Evolutionary conservation across 2,329 filamentous ascomycete genomes (phyloP).

Genomic region (Penicillium sp.): DNA sequence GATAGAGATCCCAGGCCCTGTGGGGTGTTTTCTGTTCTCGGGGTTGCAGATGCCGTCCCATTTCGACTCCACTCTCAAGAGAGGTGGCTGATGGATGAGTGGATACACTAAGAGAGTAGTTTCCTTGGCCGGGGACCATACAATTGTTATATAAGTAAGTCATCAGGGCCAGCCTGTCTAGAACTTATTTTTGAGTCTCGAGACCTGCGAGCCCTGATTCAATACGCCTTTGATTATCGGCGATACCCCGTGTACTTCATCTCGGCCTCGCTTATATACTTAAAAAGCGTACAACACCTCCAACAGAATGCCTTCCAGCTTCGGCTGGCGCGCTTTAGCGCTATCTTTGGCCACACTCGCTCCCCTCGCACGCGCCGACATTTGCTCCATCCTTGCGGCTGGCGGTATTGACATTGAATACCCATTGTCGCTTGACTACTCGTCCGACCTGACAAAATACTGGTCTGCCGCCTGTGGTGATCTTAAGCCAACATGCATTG

Average conservation of each 20-base stretch:
- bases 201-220: too few species aligned
- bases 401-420: constrained; percentile 44
- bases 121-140: neutral
- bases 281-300: neutral
- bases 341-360: constrained; percentile 29
- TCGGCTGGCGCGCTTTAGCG: constrained; percentile 29
- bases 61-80: constrained; percentile 7
- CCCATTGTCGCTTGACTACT: constrained; percentile 44
- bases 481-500: constrained; percentile 55
- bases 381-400: constrained; percentile 48
- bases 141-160: constrained; percentile 13
- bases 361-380: constrained; percentile 38
- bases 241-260: neutral
- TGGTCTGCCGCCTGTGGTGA: constrained; percentile 55
- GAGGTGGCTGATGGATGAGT: constrained; percentile 3
- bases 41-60: neutral
- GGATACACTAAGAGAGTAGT: constrained; percentile 11
- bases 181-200: neutral
- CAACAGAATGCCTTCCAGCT: constrained; percentile 25
- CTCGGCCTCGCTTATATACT: neutral
- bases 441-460: constrained; percentile 50
- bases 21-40: neutral
- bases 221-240: neutral
- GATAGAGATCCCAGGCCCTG: neutral
- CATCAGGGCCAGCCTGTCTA: neutral